phyloP scores from a whole-genome alignment of 2,329 filamentous ascomycete species.

The Alternaria sp. region DNA sequence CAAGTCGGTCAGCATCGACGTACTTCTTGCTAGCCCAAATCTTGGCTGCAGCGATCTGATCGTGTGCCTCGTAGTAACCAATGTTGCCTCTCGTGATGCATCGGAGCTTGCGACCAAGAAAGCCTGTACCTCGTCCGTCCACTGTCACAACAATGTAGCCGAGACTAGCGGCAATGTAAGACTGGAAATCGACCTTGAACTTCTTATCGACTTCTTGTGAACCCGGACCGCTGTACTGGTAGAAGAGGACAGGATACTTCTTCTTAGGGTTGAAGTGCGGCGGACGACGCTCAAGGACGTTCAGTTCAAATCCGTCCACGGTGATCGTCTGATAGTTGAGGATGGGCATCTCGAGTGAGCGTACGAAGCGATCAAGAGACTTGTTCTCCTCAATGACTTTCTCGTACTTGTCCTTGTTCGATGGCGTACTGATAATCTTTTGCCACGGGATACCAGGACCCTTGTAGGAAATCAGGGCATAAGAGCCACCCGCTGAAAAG shows the following conservation, averaged over 20 bases:
- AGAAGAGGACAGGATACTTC: slow-evolving; percentile 93
- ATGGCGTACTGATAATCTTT: slow-evolving; percentile 85
- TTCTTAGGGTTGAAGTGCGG: slow-evolving; percentile 85
- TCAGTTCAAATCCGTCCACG: slow-evolving; percentile 78
- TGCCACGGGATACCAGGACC: slow-evolving; percentile 92
- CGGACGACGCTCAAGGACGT: slow-evolving; percentile 84
- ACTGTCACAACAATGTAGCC: slow-evolving; percentile 96
- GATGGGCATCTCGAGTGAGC: slow-evolving; percentile 81
- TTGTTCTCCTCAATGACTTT: slow-evolving; percentile 82
- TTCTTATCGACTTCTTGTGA: slow-evolving; percentile 85
- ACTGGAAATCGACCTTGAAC: slow-evolving; percentile 88
- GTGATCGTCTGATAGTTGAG: slow-evolving; percentile 84
- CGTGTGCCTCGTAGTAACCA: slow-evolving; percentile 83
- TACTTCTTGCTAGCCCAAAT: slow-evolving; percentile 84
- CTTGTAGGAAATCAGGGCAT: slow-evolving; percentile 82
- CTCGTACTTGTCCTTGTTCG: slow-evolving; percentile 70
- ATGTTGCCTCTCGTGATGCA: slow-evolving; percentile 84
- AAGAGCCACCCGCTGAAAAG: slow-evolving; percentile 84
- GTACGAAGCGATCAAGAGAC: slow-evolving; percentile 72
- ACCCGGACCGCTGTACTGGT: slow-evolving; percentile 93
- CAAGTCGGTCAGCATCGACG: slow-evolving; percentile 81
- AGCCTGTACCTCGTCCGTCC: slow-evolving; percentile 92
- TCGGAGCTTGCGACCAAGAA: slow-evolving; percentile 82
- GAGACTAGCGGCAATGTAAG: slow-evolving; percentile 83
- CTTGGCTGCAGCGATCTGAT: slow-evolving; percentile 91